Conservation (phyloP, 257 asterid species). For the Gynochthodes officinalis region DNA sequence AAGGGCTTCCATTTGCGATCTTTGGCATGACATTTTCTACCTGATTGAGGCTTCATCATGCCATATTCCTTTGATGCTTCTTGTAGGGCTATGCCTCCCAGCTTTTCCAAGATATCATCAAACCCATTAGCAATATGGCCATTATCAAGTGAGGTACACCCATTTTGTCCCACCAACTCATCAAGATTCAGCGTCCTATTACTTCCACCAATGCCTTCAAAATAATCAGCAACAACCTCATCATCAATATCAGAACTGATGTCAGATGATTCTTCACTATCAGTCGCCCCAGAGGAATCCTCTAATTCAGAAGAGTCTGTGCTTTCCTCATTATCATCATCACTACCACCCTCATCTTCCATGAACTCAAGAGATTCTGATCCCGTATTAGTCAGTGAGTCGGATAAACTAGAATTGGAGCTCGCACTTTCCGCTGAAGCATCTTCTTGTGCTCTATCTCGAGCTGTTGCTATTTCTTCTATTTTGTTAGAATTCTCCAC, state of each 20-base stretch:
- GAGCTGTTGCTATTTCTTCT: too few species aligned
- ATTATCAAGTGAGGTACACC: slow-evolving; percentile 33
- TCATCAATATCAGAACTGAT: slow-evolving; percentile 76
- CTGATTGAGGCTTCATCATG: too few species aligned
- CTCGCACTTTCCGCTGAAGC: too few species aligned
- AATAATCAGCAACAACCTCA: too few species aligned
- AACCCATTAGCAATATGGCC: slow-evolving; percentile 35
- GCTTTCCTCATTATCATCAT: slow-evolving; percentile 42
- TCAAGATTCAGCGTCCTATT: slow-evolving; percentile 39
- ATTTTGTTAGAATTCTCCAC: too few species aligned
- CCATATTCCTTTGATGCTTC: too few species aligned
- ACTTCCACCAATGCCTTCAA: slow-evolving; percentile 65
- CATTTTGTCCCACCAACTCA: slow-evolving; percentile 42
- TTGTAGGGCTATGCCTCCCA: slow-evolving; percentile 74
- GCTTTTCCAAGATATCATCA: slow-evolving; percentile 46
- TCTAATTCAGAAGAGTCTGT: slow-evolving; percentile 48
- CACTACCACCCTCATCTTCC: slow-evolving; percentile 44
- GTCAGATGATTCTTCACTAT: slow-evolving; percentile 39
- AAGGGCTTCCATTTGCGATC: too few species aligned
- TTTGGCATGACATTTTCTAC: too few species aligned
- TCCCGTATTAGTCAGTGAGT: too few species aligned
- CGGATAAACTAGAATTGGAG: too few species aligned
- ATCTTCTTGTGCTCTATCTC: too few species aligned
- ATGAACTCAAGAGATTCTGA: too few species aligned
- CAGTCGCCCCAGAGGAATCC: slow-evolving; percentile 47